Base-by-base conservation (phyloP, 2,329 filamentous ascomycete species). In the Dothistroma pini region DNA sequence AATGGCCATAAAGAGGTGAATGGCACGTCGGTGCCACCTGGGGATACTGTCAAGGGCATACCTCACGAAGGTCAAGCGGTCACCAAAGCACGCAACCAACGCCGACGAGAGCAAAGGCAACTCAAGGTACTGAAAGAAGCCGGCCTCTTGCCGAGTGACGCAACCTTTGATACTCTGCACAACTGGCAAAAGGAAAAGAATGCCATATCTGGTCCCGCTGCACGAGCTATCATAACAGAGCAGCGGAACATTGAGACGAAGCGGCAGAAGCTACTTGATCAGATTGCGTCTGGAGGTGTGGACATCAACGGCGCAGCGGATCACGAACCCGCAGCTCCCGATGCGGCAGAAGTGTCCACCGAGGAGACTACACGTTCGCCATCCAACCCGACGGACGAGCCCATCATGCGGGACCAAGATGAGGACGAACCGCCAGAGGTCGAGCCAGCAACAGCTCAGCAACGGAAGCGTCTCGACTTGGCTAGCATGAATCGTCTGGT, bases 401-500 rank as follows among this genome's bases (percentile, higher is more conserved):
- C 11, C 9, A 31, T 32, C 11, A 57, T 19, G 29, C n/a, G 8
- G 19, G 31, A 50, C 5, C 60, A 61, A 12, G 63, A 63, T 16
- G 63, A 63, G 5, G 65, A 67, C 25, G 69, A 68, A 34, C 55
- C 58, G 16, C 68, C 69, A 4, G 66, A 70, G 48, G 67, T 70
- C 12, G 52, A 59, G 12, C 47, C 52, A 22, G 44, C 56, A 3
- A 49, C 38, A 44, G 29, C 31, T 9, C 22, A 52, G 16, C 75
- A 77, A 59, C 77, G 79, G 51, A 75, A 76, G 2, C 75, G 71
- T 19, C 72, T 87, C 35, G 82, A 87, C 68, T 59, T 91, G 32
- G 83, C 81, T 16, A 86, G 87, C 56, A 85, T 86, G 2, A 82
- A 85, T 57, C 83, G 90, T 65, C 78, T 93, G 59, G 74, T 93